Evolutionary conservation across 129 eudicot species (phyloP), one percentile per base, ranked within the genome.

Genomic region (Lactuca sativa): DNA sequence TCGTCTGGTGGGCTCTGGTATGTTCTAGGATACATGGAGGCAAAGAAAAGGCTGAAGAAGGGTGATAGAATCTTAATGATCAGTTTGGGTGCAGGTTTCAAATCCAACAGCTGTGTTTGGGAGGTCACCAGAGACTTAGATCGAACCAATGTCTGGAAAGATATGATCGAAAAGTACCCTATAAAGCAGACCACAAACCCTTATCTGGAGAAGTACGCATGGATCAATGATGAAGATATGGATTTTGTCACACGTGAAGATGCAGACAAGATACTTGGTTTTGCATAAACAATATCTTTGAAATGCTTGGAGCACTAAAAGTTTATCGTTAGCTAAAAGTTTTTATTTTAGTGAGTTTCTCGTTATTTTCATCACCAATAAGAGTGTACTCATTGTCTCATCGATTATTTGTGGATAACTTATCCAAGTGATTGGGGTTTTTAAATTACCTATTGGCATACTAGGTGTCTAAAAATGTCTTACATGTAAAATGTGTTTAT

Each of bases 61-160:
- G 97, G 95, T 44, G 95, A 90, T 30, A 85, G 69, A 5, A 51
- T 90, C 5, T 52, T 83, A 63, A 87, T 87, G 97, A 81, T 90
- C 0, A 85, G 97, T 47, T 80, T 90, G 68, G 97, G 97, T n/a
- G 84, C 95, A 1, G 97, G 97, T 37, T 90, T 90, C 56, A 90
- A 85, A 76, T 87, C 95, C 56, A 90, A 90, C 73, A 90, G 65
- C 41, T 85, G 95, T 77, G 81, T 90, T 75, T 90, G 95, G 97
- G 95, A 90, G 58, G 97, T 90, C 10, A 43, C 75, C 13, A 74
- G 75, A 61, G 91, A 85, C 33, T 60, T 90, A 88, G 78, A 74
- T 34, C 77, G 81, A 47, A 47, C 33, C 0, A 85, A 87, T 83
- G 97, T 83, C 0, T 90, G 95, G 97, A 38, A 72, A 40, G 90